phyloP scores from a whole-genome alignment of 2,329 filamentous ascomycete genomes.

The Emmonsia crescens region DNA sequence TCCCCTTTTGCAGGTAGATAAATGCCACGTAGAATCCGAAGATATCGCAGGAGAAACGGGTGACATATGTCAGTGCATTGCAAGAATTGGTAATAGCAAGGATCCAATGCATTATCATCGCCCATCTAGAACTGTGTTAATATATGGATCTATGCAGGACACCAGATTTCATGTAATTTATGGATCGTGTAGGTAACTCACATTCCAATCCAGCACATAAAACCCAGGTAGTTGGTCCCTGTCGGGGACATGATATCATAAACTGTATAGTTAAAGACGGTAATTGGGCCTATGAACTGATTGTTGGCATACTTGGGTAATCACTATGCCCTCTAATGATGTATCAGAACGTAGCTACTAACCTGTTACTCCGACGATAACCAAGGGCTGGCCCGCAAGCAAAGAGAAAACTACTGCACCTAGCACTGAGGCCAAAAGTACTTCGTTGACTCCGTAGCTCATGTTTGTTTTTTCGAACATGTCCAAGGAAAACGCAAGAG shows the following conservation, averaged over 20 bases:
- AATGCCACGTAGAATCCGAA: conserved; percentile 91
- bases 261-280: conserved; percentile 88
- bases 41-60: conserved; percentile 83
- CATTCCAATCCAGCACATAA: conserved; percentile 87
- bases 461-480: conserved; percentile 84
- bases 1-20: conserved; percentile 84
- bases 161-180: neutral
- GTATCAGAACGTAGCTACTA: conserved; percentile 8
- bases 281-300: conserved; percentile 63
- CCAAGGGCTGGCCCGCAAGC: conserved; percentile 70
- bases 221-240: conserved; percentile 71
- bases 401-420: conserved; percentile 72
- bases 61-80: conserved; percentile 81
- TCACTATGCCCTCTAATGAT: neutral
- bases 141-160: neutral
- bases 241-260: conserved; percentile 75
- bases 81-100: conserved; percentile 77
- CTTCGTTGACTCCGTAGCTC: conserved; percentile 84
- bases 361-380: conserved; percentile 84
- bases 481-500: conserved; percentile 78
- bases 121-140: conserved; percentile 48
- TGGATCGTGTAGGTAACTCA: conserved; percentile 29
- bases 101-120: conserved; percentile 72
- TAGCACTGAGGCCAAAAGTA: conserved; percentile 73
- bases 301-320: conserved; percentile 32